Conservation (phyloP, 352 stramenopile genomes). For the Stramenopiles sp. region DNA sequence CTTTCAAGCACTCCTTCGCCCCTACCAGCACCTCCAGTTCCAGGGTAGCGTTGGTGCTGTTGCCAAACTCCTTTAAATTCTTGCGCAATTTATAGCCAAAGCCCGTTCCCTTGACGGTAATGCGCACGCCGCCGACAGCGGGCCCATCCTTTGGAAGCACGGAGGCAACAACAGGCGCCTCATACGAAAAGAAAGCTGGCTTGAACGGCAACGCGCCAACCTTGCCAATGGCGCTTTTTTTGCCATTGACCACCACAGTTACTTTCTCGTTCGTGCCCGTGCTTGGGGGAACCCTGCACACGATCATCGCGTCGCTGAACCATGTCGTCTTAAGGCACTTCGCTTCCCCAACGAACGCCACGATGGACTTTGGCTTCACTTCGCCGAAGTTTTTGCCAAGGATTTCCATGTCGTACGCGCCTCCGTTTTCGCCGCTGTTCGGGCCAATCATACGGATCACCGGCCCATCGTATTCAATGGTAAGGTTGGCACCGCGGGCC, state of each 20-base stretch:
- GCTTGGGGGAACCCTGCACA: not conserved
- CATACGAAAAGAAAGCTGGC: slow-evolving; percentile 13
- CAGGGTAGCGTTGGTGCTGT: not conserved
- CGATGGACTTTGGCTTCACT: not conserved
- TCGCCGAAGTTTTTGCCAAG: not conserved
- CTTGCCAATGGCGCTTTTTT: not conserved
- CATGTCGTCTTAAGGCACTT: not conserved
- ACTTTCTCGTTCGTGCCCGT: not conserved
- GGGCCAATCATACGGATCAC: not conserved
- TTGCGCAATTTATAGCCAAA: not conserved
- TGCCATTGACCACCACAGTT: not conserved
- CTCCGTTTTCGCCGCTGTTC: not conserved
- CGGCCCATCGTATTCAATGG: not conserved
- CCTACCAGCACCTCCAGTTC: not conserved
- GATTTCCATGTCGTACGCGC: slow-evolving; percentile 1
- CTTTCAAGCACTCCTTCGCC: not conserved
- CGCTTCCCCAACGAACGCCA: not conserved
- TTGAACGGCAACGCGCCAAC: too few species aligned
- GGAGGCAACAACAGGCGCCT: not conserved
- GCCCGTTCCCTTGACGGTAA: not conserved
- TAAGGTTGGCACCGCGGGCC: not conserved
- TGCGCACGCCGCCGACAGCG: not conserved
- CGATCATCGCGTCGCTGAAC: not conserved
- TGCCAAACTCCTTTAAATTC: not conserved
- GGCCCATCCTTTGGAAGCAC: not conserved